phyloP scores from a whole-genome alignment of 2,329 filamentous ascomycete genomes.

The Trichoderma lentiforme region DNA sequence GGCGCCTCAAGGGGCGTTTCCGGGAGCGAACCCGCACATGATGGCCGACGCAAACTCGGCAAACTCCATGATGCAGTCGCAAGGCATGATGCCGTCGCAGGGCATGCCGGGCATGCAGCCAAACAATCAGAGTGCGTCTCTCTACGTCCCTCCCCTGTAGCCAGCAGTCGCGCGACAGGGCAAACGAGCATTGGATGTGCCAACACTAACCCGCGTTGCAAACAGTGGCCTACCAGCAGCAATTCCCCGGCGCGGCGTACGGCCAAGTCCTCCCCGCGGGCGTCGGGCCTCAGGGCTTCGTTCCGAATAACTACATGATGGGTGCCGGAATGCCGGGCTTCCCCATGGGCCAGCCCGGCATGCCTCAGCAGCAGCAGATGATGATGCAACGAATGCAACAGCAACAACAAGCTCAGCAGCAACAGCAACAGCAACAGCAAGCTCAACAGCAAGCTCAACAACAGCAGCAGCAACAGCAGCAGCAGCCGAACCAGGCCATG shows the following conservation, averaged over 20 bases:
- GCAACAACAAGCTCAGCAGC: conserved; percentile 33
- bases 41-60: conserved; percentile 53
- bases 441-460: conserved; percentile 33
- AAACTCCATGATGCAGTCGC: conserved; percentile 58
- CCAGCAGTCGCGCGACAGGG: neutral
- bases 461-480: conserved; percentile 29
- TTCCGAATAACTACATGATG: conserved; percentile 48
- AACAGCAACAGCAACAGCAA: conserved; percentile 28
- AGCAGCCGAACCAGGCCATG: conserved; percentile 25
- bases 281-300: conserved; percentile 52
- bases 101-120: conserved; percentile 57
- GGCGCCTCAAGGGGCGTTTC: conserved; percentile 50
- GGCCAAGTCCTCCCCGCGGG: conserved; percentile 50
- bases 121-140: conserved; percentile 59
- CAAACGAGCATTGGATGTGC: neutral
- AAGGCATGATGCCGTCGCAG: conserved; percentile 60
- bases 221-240: conserved; percentile 59
- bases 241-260: conserved; percentile 57
- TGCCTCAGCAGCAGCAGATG: conserved; percentile 46
- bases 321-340: conserved; percentile 51
- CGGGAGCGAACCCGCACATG: conserved; percentile 53
- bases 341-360: conserved; percentile 51
- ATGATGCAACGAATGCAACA: conserved; percentile 44
- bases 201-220: conserved; percentile 28
- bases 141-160: neutral